Base-by-base conservation (phyloP, 768 basidiomycete genomes). In the Leccinum boreale region DNA sequence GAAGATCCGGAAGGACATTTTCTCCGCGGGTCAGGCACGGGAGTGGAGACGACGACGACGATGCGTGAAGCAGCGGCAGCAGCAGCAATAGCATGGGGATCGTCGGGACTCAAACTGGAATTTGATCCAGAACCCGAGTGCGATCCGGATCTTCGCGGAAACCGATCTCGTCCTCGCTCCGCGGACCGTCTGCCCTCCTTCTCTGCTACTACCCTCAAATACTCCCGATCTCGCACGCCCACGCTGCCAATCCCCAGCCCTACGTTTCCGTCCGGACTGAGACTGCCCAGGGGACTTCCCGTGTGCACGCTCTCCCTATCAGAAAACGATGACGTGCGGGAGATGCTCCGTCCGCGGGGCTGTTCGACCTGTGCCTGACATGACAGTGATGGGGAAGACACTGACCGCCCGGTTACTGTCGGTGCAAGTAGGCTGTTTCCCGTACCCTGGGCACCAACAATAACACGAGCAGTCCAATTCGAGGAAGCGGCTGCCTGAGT, bases 241-340 rank as follows among this genome's bases (percentile, higher is more conserved):
- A 63, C 70, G 29, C 57, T 73, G 33, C 68, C 75, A 12, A 65
- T 67, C 12, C 69, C 67, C 9, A 72, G 63, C 21, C 71, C 65
- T 10, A 67, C 47, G 39, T 52, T 61, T 47, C 60, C 71, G 6
- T 80, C 80, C 8, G 80, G 80, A 35, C 73, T 74, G 56, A 78
- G 33, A 49, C 70, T 75, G 35, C 74, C 74, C 19, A 73, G 46
- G n/a, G 74, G 73, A 51, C 70, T 76, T 31, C 73, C 77, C 6
- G 73, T 60, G 24, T 65, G 59, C 59, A 75, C 56, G 52, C 74
- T 70, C 15, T 80, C 79, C 9, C 80, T 75, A 60, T 84, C 84
- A 52, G 81, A 82, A 46, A 82, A 83, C 1, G 84, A 81, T 15
- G 83, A 75, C 6, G 79, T 80, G 39, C 84, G 79, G 19, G 83